Percentiles rank a stretch among this genome's conserved stretches.
phyloP scores from a whole-genome alignment of 108 stramenopile species.

The Bacterosira constricta region DNA sequence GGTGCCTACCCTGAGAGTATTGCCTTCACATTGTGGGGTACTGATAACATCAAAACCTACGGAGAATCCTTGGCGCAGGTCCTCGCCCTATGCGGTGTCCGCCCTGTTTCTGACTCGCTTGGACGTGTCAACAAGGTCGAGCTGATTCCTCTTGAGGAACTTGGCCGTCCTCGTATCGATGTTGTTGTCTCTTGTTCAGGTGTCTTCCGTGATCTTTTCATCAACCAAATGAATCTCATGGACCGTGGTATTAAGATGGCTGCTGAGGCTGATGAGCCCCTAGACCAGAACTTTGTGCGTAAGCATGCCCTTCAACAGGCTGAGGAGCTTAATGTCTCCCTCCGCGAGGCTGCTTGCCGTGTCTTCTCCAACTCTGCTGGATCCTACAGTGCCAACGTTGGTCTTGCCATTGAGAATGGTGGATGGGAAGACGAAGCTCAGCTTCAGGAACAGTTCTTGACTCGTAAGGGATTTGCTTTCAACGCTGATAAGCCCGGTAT shows the following conservation, averaged over 20 bases:
- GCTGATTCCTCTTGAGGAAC: slow-evolving; percentile 95
- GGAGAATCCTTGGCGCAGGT: slow-evolving; percentile 96
- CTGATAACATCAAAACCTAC: slow-evolving; percentile 99
- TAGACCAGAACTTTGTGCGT: slow-evolving; percentile 92
- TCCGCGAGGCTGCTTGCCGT: slow-evolving; percentile 93
- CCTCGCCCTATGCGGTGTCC: slow-evolving; percentile 91
- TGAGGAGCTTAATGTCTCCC: slow-evolving; percentile 83
- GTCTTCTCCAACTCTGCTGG: slow-evolving; percentile 98
- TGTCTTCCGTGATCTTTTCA: slow-evolving; percentile 98
- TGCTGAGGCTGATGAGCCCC: slow-evolving; percentile 94
- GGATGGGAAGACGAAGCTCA: slow-evolving; percentile 96
- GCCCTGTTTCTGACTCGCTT: slow-evolving; percentile 92
- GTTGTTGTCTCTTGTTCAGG: slow-evolving; percentile 97
- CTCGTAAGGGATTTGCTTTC: slow-evolving; percentile 96
- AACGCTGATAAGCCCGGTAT: slow-evolving; percentile 97
- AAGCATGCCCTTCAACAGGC: slow-evolving; percentile 94
- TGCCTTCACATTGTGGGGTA: slow-evolving; percentile 97
- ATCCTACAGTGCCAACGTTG: slow-evolving; percentile 97
- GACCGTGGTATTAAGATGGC: slow-evolving; percentile 98
- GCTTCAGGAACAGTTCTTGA: slow-evolving; percentile 94
- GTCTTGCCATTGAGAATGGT: slow-evolving; percentile 97
- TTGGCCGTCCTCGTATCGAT: slow-evolving; percentile 95
- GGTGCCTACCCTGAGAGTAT: slow-evolving; percentile 92
- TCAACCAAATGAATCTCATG: slow-evolving; percentile 99
- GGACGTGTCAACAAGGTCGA: slow-evolving; percentile 98